These are phyloP conservation scores for Stereocaulon alpinum DNA, from an alignment of 495 filamentous ascomycete genomes.

Conservation along the genomic window DNA sequence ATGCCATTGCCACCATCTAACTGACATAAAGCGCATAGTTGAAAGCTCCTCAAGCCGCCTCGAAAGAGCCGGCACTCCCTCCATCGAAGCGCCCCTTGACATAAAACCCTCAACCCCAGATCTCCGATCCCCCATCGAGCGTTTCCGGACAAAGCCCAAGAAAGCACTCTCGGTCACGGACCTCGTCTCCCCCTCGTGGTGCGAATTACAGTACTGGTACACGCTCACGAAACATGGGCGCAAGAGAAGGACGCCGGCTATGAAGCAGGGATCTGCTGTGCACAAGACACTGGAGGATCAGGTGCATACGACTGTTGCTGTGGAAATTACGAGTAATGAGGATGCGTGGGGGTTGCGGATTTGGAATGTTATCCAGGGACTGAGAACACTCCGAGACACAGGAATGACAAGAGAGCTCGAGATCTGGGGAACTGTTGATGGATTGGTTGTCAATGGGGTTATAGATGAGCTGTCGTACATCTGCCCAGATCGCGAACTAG, in stretches of 20 bases:
- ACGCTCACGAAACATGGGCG: constrained; percentile 65
- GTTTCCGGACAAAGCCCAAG: constrained; percentile 66
- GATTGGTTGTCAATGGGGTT: constrained; percentile 74
- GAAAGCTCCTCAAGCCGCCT: constrained; percentile 33
- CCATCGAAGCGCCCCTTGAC: constrained; percentile 20
- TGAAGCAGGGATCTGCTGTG: constrained; percentile 67
- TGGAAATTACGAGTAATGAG: constrained; percentile 64
- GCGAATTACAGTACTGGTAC: constrained; percentile 90
- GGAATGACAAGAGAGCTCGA: constrained; percentile 84
- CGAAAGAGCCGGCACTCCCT: constrained; percentile 12
- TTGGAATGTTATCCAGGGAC: constrained; percentile 87
- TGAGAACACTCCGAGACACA: constrained; percentile 62
- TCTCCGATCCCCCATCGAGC: constrained; percentile 51
- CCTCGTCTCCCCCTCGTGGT: constrained; percentile 82
- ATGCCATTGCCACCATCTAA: constrained; percentile 34
- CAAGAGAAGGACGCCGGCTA: constrained; percentile 64
- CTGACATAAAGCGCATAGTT: constrained; percentile 57
- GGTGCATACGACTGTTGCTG: constrained; percentile 62
- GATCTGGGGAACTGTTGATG: constrained; percentile 83
- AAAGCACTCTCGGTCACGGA: constrained; percentile 87
- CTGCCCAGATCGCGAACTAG: constrained; percentile 61
- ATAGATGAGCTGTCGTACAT: constrained; percentile 78
- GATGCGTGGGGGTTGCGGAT: constrained; percentile 73
- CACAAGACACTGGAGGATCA: constrained; percentile 80
- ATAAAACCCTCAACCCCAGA: constrained; percentile 24